Conservation (phyloP, 1,284 basidiomycete species). For the Veloporphyrellus conicus region DNA sequence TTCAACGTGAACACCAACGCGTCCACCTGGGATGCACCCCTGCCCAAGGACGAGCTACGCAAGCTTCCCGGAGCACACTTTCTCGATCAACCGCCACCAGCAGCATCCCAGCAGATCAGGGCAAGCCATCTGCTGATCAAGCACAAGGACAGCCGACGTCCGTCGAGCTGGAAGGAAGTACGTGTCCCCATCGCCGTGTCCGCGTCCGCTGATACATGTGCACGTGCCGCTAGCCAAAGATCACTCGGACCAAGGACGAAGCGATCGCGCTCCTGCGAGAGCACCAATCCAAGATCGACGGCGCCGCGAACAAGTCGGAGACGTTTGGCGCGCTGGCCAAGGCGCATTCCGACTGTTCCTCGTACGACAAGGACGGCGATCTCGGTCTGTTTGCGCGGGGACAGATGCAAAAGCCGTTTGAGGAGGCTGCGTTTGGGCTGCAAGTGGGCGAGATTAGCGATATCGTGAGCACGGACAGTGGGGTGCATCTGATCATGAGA, state of each 20-base stretch:
- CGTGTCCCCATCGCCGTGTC: conserved; percentile 32
- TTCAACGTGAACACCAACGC: conserved; percentile 70
- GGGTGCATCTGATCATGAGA: conserved; percentile 92
- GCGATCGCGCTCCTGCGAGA: conserved; percentile 73
- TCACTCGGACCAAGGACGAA: conserved; percentile 88
- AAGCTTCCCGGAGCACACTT: conserved; percentile 65
- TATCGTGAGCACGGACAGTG: conserved; percentile 88
- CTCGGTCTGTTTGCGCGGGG: conserved; percentile 82
- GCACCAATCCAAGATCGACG: conserved; percentile 60
- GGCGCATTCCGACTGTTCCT: conserved; percentile 83
- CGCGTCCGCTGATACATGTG: neutral
- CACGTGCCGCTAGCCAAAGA: conserved; percentile 51
- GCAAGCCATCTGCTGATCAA: conserved; percentile 96
- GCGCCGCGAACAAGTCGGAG: conserved; percentile 41
- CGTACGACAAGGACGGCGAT: conserved; percentile 76
- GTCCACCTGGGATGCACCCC: conserved; percentile 84
- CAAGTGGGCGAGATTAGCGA: conserved; percentile 82
- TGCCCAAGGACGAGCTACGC: conserved; percentile 61
- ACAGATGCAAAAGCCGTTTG: conserved; percentile 98
- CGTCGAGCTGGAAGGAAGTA: conserved; percentile 91
- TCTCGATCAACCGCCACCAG: conserved; percentile 40
- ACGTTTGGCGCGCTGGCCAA: conserved; percentile 76
- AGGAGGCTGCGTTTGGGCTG: conserved; percentile 83
- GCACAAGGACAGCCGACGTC: conserved; percentile 81
- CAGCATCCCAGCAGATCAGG: conserved; percentile 55